These are phyloP conservation scores for Hirsutella rhossiliensis DNA, from an alignment of 2,329 filamentous ascomycete genomes.

Conservation along the genomic window DNA sequence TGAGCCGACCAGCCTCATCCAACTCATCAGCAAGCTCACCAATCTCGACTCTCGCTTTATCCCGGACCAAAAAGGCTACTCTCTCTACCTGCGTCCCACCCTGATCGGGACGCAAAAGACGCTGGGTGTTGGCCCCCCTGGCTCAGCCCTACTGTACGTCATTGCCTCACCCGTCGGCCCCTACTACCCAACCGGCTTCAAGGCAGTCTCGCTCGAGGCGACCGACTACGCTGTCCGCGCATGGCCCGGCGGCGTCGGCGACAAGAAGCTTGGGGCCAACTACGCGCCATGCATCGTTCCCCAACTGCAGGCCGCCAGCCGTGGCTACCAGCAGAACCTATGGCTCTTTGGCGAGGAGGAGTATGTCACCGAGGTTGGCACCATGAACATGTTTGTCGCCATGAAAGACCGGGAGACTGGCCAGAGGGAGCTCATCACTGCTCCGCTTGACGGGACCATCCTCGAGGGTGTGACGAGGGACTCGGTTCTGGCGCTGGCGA, in stretches of 20 bases:
- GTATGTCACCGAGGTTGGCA: conserved; percentile 92
- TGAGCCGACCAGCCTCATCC: conserved; percentile 58
- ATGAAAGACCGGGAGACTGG: conserved; percentile 78
- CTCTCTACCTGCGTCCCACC: conserved; percentile 87
- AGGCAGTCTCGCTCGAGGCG: conserved; percentile 88
- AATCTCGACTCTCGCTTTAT: conserved; percentile 83
- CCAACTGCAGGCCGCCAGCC: conserved; percentile 79
- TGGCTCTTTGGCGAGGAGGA: conserved; percentile 97
- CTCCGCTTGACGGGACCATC: conserved; percentile 91
- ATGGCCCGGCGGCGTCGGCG: conserved; percentile 94
- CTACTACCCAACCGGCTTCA: conserved; percentile 98
- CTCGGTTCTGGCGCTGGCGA: conserved; percentile 75
- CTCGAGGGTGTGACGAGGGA: conserved; percentile 90
- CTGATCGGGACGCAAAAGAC: conserved; percentile 96
- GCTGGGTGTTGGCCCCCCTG: conserved; percentile 83
- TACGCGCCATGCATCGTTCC: conserved; percentile 99
- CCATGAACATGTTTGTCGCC: conserved; percentile 95
- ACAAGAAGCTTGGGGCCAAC: conserved; percentile 98
- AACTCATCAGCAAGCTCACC: conserved; percentile 70
- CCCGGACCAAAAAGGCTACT: conserved; percentile 76
- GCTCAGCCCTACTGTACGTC: conserved; percentile 82
- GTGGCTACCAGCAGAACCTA: conserved; percentile 94
- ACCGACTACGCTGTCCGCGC: conserved; percentile 94
- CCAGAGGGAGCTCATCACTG: conserved; percentile 86
- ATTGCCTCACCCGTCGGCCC: conserved; percentile 95